Percentiles rank a stretch among this genome's conserved stretches.
phyloP scores from a whole-genome alignment of 2,329 filamentous ascomycete genomes.

The Colletotrichum navitas region DNA sequence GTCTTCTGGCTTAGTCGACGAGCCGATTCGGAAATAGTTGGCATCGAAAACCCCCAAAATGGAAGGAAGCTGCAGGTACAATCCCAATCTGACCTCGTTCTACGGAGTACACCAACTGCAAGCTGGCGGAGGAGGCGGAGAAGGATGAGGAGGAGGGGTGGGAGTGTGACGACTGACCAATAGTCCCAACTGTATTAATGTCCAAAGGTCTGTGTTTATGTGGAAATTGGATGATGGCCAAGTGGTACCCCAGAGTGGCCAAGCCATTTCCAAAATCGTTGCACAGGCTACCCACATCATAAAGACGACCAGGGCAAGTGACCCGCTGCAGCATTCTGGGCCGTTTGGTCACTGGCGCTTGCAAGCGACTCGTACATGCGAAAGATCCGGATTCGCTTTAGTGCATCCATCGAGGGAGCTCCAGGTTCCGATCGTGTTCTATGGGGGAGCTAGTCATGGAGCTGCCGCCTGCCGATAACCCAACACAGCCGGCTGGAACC shows the following conservation, averaged over 20 bases:
- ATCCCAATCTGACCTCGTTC: conserved; percentile 2
- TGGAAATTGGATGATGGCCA: conserved; percentile 36
- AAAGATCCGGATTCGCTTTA: background rate
- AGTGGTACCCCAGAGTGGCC: conserved; percentile 3
- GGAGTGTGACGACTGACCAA: conserved; percentile 28
- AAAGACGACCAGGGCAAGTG: conserved; percentile 15
- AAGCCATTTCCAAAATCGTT: conserved; percentile 9
- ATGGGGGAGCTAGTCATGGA: background rate
- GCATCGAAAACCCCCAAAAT: conserved; percentile 1
- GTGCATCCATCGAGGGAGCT: background rate
- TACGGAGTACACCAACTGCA: background rate
- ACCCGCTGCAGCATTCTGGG: conserved; percentile 12
- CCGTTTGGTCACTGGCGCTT: conserved; percentile 5
- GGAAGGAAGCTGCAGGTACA: conserved; percentile 19
- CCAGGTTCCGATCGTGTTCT: background rate
- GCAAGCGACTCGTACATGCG: background rate
- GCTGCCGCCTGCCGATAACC: background rate
- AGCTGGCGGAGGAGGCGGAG: background rate
- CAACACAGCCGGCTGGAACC: background rate
- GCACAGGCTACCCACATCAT: conserved; percentile 29
- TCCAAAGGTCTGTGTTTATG: conserved; percentile 22
- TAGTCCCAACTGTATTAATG: conserved; percentile 11
- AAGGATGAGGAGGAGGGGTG: conserved; percentile 13
- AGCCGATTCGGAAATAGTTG: conserved; percentile 1
- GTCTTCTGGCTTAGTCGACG: conserved; percentile 11